A percentile compares a stretch with the other conserved stretches of the same genome.
These are phyloP conservation scores for Lyophyllum semitale DNA, from an alignment of 768 basidiomycete genomes.

Conservation along the genomic window DNA sequence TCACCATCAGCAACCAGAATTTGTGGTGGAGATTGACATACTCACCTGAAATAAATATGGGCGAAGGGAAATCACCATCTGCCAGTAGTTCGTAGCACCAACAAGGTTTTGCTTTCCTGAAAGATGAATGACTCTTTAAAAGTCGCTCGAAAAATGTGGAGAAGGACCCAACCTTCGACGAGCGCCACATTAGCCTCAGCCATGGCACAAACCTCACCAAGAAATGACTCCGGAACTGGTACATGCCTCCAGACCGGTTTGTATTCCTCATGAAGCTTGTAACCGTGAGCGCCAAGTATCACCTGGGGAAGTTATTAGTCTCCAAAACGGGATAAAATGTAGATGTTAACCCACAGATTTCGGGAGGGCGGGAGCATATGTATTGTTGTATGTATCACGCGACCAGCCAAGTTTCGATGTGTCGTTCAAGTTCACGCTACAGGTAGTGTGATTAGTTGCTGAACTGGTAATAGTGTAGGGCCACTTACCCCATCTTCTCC, in stretches of 20 bases:
- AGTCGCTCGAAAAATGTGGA: too few species aligned
- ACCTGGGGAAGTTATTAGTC: constrained; percentile 1
- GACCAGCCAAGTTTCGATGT: constrained; percentile 25
- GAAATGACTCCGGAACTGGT: constrained; percentile 15
- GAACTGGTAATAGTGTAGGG: background rate
- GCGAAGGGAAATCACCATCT: constrained; percentile 20
- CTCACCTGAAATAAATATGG: constrained; percentile 23
- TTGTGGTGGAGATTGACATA: background rate
- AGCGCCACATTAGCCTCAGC: constrained; percentile 11
- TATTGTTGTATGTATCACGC: constrained; percentile 22
- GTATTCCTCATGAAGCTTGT: constrained; percentile 13
- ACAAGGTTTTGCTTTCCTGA: constrained; percentile 11
- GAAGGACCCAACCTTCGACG: background rate
- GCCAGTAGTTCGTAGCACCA: constrained; percentile 23
- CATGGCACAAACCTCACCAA: constrained; percentile 12
- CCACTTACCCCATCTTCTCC: constrained; percentile 21
- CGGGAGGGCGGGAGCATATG: constrained; percentile 24
- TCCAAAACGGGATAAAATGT: background rate
- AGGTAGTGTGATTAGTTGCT: too few species aligned
- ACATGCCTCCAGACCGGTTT: constrained; percentile 15
- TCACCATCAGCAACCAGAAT: background rate
- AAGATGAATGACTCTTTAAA: background rate
- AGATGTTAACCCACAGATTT: constrained; percentile 19
- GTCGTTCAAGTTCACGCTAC: constrained; percentile 16
- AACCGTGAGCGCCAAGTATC: constrained; percentile 18